These are phyloP conservation scores for Lepraria neglecta DNA, from an alignment of 495 filamentous ascomycete species.

Conservation along the genomic window DNA sequence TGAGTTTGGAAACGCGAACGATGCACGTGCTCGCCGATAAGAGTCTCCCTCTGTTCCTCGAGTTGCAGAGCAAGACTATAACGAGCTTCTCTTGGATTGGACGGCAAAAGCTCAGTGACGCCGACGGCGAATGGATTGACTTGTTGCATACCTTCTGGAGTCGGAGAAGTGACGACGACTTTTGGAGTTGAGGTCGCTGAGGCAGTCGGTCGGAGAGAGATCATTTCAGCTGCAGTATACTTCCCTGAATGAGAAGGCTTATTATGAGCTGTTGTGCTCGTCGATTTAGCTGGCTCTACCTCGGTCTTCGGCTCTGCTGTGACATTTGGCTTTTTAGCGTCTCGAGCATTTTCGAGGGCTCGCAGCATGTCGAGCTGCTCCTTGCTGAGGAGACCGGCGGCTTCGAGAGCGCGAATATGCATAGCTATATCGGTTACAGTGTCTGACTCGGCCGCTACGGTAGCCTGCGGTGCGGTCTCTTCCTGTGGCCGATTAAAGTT, in stretches of 20 bases:
- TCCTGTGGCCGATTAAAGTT: background rate
- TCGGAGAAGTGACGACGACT: background rate
- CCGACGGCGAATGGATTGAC: background rate
- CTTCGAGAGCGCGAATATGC: background rate
- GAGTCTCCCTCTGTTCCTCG: background rate
- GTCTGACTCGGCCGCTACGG: no score
- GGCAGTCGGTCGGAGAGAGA: background rate
- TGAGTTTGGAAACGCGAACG: conserved; percentile 15
- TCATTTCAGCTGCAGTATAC: background rate
- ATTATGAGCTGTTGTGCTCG: background rate
- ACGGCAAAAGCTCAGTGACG: background rate
- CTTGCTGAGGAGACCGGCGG: background rate
- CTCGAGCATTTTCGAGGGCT: background rate
- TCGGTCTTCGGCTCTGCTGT: background rate
- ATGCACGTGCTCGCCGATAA: conserved; percentile 22
- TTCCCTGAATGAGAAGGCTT: background rate
- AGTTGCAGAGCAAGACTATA: background rate
- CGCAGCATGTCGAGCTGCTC: background rate
- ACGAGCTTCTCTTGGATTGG: background rate
- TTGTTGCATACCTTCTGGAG: background rate
- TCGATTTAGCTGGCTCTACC: no score
- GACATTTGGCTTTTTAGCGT: background rate
- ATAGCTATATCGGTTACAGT: background rate
- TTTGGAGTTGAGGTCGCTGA: no score
- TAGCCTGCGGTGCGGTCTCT: no score